Percentiles rank a stretch among this genome's conserved stretches.
phyloP scores from a whole-genome alignment of 345 rosid species.

The Ceriops decandra region DNA sequence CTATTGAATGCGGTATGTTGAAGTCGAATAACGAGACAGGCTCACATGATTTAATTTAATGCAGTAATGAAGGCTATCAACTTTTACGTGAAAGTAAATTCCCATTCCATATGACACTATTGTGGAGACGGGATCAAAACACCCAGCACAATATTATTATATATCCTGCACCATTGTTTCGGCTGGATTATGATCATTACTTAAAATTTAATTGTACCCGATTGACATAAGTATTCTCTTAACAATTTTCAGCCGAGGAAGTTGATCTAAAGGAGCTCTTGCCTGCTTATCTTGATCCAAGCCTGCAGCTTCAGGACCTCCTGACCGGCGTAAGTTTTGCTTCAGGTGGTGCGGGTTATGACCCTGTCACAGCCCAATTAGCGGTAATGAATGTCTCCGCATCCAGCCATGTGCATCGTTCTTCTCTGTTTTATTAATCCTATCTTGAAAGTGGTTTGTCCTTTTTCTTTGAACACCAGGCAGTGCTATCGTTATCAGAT shows the following conservation, averaged over 20 bases:
- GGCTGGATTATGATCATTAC: no score
- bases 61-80: no score
- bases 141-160: no score
- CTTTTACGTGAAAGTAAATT: no score
- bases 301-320: slow-evolving; percentile 44
- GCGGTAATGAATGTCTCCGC: slow-evolving; percentile 24
- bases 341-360: slow-evolving; percentile 55
- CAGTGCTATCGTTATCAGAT: slow-evolving; percentile 41
- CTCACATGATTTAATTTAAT: no score
- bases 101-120: no score
- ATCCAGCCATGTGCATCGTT: neutral
- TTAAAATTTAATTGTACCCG: no score
- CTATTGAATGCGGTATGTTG: no score
- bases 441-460: neutral
- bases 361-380: slow-evolving; percentile 42
- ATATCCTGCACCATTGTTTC: no score
- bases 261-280: slow-evolving; percentile 43
- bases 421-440: neutral
- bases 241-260: slow-evolving; percentile 36
- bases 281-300: slow-evolving; percentile 60
- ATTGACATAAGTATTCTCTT: no score
- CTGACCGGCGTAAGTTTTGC: slow-evolving; percentile 64
- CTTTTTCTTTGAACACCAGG: slow-evolving; percentile 19
- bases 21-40: no score
- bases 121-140: no score